Base-by-base conservation (phyloP, 2,329 filamentous ascomycete species). In the Trichoderma sp. region DNA sequence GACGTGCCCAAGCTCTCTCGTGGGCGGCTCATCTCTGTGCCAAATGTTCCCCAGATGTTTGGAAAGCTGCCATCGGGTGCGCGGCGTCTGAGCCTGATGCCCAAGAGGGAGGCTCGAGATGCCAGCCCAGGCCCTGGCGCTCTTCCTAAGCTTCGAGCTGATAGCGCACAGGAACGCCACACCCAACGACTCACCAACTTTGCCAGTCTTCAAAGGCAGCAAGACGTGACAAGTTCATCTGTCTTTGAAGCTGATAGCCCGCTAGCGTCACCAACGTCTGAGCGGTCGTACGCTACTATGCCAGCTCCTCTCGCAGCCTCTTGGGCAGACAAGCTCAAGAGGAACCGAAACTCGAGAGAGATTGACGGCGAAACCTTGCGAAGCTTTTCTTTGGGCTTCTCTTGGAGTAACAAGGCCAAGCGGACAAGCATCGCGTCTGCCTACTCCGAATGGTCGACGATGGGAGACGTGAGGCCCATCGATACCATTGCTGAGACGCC, bases 161-260 rank as follows among this genome's bases (percentile, higher is more conserved):
- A 55, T 24, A 41, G 39, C 24, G 7, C 57, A 7, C 47, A 28
- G 28, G 24, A 43, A 12, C 3, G 10, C 28, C 19, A 70, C 50
- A 72, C 76, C 7, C 73, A 75, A 24, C 72, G 74, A 28, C 71
- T 73, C 41, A 71, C 77, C 6, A 75, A 72, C 39, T 67, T 76
- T 61, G 71, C 72, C 17, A 70, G 74, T n/a, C 72, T 78, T 45
- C 71, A 72, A 28, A 73, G 69, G 21, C 58, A 63, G n/a, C 64
- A 58, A 21, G 64, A 63, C 15, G n/a, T 3, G 9, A 30, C 56
- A 14, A 5, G 34, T 39, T 14, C 19, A 5, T 61, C 58, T 21
- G 28, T 24, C 1, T 30, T 39, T 47, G 50, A 51, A 39, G 60
- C 55, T 19, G 28, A 43, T 52, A 63, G 60, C 30, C 48, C 59